phyloP scores from a whole-genome alignment of 352 stramenopile species.

The Elongisporangium senticosum region DNA sequence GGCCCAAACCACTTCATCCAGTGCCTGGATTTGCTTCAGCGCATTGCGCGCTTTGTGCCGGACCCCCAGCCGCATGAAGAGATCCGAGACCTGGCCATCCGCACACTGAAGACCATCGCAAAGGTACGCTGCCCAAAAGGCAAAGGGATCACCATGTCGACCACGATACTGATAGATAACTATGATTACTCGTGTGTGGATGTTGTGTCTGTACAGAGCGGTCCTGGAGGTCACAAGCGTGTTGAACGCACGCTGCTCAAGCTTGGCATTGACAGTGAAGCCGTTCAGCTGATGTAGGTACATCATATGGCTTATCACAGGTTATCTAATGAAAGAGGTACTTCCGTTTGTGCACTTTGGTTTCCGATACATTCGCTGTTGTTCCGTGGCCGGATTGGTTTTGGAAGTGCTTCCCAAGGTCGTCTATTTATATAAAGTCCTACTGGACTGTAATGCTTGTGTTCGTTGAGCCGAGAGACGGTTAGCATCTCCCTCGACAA shows the following conservation, averaged over 20 bases:
- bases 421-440: constrained; percentile 20
- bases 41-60: constrained; percentile 26
- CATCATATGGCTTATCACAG: constrained; percentile 22
- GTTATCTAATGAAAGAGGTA: constrained; percentile 27
- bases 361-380: constrained; percentile 18
- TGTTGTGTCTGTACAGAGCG: neutral
- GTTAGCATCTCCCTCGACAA: constrained; percentile 95
- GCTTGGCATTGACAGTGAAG: constrained; percentile 6
- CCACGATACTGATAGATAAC: neutral
- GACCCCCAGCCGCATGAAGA: constrained; percentile 12
- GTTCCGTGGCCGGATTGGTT: constrained; percentile 1
- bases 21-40: constrained; percentile 43
- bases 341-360: neutral
- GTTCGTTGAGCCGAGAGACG: constrained; percentile 93
- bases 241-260: constrained; percentile 31
- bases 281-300: neutral
- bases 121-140: constrained; percentile 6
- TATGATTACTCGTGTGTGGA: no score
- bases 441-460: no score
- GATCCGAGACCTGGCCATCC: constrained; percentile 13
- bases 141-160: neutral
- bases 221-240: constrained; percentile 18
- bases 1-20: constrained; percentile 33
- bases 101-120: constrained; percentile 22
- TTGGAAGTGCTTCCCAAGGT: constrained; percentile 27